These are phyloP conservation scores for Phytophthora pistaciae DNA, from an alignment of 352 stramenopile genomes.

Conservation along the genomic window DNA sequence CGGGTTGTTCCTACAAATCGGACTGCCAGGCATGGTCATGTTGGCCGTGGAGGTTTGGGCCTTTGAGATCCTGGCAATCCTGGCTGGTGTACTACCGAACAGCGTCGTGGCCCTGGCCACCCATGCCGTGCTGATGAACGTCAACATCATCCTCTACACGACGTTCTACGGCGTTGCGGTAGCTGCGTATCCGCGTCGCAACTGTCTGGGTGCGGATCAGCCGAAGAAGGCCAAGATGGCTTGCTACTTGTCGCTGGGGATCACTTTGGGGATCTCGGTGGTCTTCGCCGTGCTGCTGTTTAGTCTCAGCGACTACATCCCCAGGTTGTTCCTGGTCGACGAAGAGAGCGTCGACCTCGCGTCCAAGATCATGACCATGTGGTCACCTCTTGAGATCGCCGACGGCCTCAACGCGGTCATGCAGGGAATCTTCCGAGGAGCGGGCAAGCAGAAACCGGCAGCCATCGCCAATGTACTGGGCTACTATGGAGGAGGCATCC, in stretches of 20 bases:
- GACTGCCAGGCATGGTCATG: slow-evolving; percentile 61
- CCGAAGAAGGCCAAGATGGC: slow-evolving; percentile 51
- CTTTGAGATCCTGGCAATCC: slow-evolving; percentile 62
- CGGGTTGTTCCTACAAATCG: slow-evolving; percentile 47
- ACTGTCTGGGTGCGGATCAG: slow-evolving; percentile 50
- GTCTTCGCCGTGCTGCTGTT: slow-evolving; percentile 30
- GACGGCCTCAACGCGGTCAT: too few relatives aligned
- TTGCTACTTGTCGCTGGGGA: slow-evolving; percentile 35
- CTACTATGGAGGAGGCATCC: too few relatives aligned
- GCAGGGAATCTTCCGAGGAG: too few relatives aligned
- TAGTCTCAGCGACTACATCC: slow-evolving; percentile 31
- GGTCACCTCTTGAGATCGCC: slow-evolving; percentile 30
- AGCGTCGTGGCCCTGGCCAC: slow-evolving; percentile 53
- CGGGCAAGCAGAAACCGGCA: too few relatives aligned
- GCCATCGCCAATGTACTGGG: too few relatives aligned
- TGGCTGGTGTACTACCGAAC: slow-evolving; percentile 53
- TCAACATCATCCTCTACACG: slow-evolving; percentile 63
- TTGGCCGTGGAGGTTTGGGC: slow-evolving; percentile 69
- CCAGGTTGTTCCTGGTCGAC: slow-evolving; percentile 46
- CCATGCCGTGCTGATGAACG: slow-evolving; percentile 66
- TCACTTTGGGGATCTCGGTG: slow-evolving; percentile 36
- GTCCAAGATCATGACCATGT: slow-evolving; percentile 48
- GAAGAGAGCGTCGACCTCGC: slow-evolving; percentile 44
- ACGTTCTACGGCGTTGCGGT: slow-evolving; percentile 59
- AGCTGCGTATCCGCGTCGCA: slow-evolving; percentile 60